These are phyloP conservation scores for Clarkia xantiana DNA, from an alignment of 345 rosid species.

Conservation along the genomic window DNA sequence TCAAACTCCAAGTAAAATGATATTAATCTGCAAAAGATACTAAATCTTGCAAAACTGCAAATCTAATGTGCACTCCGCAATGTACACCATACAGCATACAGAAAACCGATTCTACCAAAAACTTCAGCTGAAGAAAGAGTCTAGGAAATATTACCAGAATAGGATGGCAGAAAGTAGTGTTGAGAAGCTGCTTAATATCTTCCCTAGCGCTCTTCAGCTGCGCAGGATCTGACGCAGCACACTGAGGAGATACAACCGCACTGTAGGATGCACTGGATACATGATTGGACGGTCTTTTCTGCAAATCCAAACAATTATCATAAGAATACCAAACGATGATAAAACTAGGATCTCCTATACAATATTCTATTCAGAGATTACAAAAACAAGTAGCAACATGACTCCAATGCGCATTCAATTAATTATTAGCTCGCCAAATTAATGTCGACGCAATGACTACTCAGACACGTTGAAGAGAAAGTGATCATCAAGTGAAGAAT, in stretches of 20 bases:
- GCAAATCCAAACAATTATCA: background rate
- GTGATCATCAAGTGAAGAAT: no score
- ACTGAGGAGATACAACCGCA: slow-evolving; percentile 22
- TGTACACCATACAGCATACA: background rate
- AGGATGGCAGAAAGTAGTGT: slow-evolving; percentile 67
- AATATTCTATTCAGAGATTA: no score
- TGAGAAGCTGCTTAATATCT: slow-evolving; percentile 75
- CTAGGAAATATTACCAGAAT: slow-evolving; percentile 32
- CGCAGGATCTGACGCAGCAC: slow-evolving; percentile 62
- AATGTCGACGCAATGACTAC: no score
- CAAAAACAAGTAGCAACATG: background rate
- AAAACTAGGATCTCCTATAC: background rate
- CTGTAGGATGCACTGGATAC: slow-evolving; percentile 20
- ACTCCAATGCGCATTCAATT: background rate
- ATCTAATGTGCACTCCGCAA: background rate
- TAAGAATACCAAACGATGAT: background rate
- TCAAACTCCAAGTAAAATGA: no score
- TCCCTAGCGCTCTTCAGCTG: slow-evolving; percentile 80
- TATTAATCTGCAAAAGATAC: no score
- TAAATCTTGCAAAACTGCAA: no score
- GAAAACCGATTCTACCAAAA: background rate
- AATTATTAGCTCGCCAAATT: no score
- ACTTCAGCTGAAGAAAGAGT: background rate
- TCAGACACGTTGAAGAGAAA: no score
- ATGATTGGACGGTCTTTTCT: slow-evolving; percentile 27